phyloP scores from a whole-genome alignment of 805 yeast species.

The Candida nitratophila region DNA sequence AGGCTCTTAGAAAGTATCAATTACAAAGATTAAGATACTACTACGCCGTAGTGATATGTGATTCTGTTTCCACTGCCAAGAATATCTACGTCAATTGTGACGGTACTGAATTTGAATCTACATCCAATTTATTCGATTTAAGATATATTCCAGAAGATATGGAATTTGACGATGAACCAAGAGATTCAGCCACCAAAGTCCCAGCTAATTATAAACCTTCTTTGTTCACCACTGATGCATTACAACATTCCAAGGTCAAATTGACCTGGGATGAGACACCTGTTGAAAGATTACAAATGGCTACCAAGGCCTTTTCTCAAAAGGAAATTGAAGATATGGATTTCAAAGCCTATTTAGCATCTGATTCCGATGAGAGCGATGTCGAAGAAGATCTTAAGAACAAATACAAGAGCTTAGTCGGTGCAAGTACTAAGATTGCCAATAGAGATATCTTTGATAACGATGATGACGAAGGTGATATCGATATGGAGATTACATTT shows the following conservation, averaged over 20 bases:
- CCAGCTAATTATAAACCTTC: conserved; percentile 78
- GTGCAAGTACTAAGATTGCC: conserved; percentile 17
- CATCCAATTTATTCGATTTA: conserved; percentile 89
- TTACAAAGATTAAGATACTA: conserved; percentile 87
- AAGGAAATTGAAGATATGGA: conserved; percentile 88
- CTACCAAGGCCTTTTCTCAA: conserved; percentile 78
- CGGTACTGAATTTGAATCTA: conserved; percentile 92
- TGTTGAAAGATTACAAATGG: conserved; percentile 68
- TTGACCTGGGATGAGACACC: conserved; percentile 99
- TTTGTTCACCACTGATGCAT: conserved; percentile 83
- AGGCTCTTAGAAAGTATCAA: conserved; percentile 82
- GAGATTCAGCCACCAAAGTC: conserved; percentile 63
- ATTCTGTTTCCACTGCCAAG: conserved; percentile 61
- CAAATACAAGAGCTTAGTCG: conserved; percentile 55
- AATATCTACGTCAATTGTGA: conserved; percentile 81
- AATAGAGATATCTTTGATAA: conserved; percentile 8
- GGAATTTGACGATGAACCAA: conserved; percentile 73
- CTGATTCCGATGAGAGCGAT: conserved; percentile 55
- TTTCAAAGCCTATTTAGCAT: conserved; percentile 85
- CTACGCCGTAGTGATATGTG: conserved; percentile 87
- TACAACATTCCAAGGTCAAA: conserved; percentile 93
- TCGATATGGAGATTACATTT: conserved; percentile 93
- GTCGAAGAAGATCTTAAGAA: conserved; percentile 39
- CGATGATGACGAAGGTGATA: conserved; percentile 36
- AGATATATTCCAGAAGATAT: conserved; percentile 91